phyloP scores from a whole-genome alignment of 768 basidiomycete species.

The Tricholoma matsutake region DNA sequence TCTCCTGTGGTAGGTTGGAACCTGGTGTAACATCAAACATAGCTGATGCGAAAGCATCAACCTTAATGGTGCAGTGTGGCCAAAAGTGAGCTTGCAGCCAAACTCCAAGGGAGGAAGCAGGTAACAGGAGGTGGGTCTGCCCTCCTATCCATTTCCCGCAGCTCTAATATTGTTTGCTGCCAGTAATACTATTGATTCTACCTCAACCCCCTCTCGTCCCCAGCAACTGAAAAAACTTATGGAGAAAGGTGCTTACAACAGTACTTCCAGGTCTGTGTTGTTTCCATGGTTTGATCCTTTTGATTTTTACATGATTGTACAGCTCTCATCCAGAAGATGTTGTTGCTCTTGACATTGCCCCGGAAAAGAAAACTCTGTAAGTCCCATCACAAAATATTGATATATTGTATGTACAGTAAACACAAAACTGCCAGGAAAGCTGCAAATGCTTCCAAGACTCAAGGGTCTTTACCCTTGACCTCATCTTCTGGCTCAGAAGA shows the following conservation, averaged over 20 bases:
- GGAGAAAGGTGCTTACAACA: neutral
- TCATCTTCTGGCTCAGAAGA: neutral
- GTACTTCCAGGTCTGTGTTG: neutral
- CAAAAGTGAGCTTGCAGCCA: neutral
- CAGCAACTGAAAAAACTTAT: neutral
- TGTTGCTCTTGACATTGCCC: neutral
- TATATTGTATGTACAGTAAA: neutral
- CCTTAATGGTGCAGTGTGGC: neutral
- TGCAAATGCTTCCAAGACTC: neutral
- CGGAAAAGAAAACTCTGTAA: neutral
- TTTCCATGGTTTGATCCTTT: neutral
- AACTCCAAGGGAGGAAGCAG: neutral
- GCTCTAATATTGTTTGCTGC: neutral
- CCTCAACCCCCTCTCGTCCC: neutral
- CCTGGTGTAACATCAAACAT: neutral
- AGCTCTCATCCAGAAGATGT: neutral
- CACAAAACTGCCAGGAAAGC: neutral
- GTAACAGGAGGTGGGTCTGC: neutral
- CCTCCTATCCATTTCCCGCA: neutral
- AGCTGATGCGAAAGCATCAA: neutral
- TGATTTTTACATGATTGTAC: neutral
- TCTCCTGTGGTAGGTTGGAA: neutral
- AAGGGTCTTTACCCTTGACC: neutral
- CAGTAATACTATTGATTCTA: neutral
- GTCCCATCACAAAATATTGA: neutral